These are phyloP conservation scores for Mycena albidolilacea DNA, from an alignment of 768 basidiomycete species.

Conservation along the genomic window DNA sequence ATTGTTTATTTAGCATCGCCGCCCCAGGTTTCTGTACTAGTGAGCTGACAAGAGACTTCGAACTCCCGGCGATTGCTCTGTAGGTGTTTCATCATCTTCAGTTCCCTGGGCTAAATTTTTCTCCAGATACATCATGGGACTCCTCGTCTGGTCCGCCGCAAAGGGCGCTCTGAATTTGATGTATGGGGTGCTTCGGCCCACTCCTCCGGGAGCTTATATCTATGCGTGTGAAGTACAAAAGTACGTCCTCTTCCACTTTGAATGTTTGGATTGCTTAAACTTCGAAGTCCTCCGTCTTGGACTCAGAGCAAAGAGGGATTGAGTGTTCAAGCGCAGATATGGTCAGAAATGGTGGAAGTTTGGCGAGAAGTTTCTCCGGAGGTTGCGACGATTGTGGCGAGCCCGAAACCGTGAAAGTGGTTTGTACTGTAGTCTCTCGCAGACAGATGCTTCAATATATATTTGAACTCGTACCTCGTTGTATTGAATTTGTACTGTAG, in stretches of 20 bases:
- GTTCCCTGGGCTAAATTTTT: neutral
- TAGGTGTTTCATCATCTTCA: neutral
- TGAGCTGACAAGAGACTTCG: conserved; percentile 9
- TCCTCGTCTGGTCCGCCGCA: conserved; percentile 3
- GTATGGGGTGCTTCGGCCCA: conserved; percentile 19
- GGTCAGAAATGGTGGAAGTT: conserved; percentile 29
- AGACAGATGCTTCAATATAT: too few species aligned
- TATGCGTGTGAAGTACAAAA: conserved; percentile 7
- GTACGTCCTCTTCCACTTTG: neutral
- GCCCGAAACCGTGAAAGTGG: too few species aligned
- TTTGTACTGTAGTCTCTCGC: too few species aligned
- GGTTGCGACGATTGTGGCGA: neutral
- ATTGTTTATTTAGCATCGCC: conserved; percentile 13
- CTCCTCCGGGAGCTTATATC: conserved; percentile 26
- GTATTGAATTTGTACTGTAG: too few species aligned
- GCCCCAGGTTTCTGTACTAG: conserved; percentile 23
- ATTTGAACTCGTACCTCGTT: too few species aligned
- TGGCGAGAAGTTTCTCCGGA: conserved; percentile 22
- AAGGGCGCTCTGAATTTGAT: conserved; percentile 27
- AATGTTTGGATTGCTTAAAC: neutral
- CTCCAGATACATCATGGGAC: neutral
- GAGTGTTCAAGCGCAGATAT: conserved; percentile 18
- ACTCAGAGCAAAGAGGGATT: conserved; percentile 19
- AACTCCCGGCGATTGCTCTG: neutral
- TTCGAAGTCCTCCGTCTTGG: conserved; percentile 11